Base-by-base conservation (phyloP, 352 stramenopile species). In the Pythium aphanidermatum region DNA sequence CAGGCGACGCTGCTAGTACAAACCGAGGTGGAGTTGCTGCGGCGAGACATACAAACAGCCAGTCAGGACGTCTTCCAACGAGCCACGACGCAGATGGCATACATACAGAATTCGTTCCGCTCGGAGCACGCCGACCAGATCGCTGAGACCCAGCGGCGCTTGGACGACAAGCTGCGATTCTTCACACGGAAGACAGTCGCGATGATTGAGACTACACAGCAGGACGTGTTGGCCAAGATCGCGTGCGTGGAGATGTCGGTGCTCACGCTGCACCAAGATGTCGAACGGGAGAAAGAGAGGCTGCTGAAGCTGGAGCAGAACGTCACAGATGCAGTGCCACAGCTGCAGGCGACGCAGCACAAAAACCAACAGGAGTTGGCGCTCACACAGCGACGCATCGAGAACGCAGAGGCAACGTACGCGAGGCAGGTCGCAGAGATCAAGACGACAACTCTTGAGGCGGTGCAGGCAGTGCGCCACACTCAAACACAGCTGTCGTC, bases 11-110 rank as follows among this genome's bases (percentile, higher is more conserved):
- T 61, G 28, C 50, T 74, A 11, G 36, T 62, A 12, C 61, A 71
- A 46, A 53, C 55, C 13, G 66, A 76, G 27, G 56, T 63, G 17
- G 64, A 78, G 25, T 53, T 82, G 11, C 21, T 70, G 16, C 48
- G 49, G 20, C 40, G 58, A 9, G 58, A 70, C 9, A 65, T 68
- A 26, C 54, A 62, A 10, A 39, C 40, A 10, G 36, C 44, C 13
- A 46, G 53, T 7, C 44, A 63, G 11, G 49, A 58, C 10, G 14
- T 59, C 6, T 69, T 60, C 24, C 67, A 76, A 39, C 58, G 43
- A 8, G 74, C 57, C 25, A 52, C 40, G 4, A 55, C 55, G 27
- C 61, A 72, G 30, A 41, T 72, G 10, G 48, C 56, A n/a, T 59
- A 68, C 39, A 34, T 59, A 19, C 55, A 78, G 51, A 68, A 51